These are phyloP conservation scores for Agarophyton chilense DNA, from an alignment of 23 red algal genomes.

Conservation along the genomic window DNA sequence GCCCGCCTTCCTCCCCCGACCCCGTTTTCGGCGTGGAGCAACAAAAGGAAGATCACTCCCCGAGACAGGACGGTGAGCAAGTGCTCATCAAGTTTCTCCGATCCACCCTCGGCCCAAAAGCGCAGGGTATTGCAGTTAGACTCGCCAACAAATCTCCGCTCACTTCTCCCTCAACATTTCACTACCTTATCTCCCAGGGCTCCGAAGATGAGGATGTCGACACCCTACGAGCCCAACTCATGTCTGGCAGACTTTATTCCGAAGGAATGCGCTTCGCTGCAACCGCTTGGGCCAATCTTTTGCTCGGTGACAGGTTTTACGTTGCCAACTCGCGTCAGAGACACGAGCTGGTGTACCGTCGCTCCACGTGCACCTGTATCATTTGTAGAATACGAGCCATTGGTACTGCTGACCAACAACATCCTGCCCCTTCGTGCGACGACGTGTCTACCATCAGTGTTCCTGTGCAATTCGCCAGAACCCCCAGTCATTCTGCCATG, in stretches of 20 bases:
- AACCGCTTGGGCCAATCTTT: slow-evolving; percentile 27
- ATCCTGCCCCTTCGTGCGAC: background rate
- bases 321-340: slow-evolving; percentile 2
- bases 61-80: slow-evolving; percentile 19
- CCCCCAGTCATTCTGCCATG: slow-evolving; percentile 53
- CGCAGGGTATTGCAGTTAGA: slow-evolving; percentile 26
- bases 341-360: slow-evolving; percentile 47
- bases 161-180: slow-evolving; percentile 15
- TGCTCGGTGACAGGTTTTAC: slow-evolving; percentile 48
- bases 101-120: slow-evolving; percentile 6
- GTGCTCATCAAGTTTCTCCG: slow-evolving; percentile 25
- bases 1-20: background rate
- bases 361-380: slow-evolving; percentile 47
- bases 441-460: slow-evolving; percentile 23
- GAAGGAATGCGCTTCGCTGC: slow-evolving; percentile 20
- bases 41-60: background rate
- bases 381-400: slow-evolving; percentile 29
- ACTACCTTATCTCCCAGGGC: slow-evolving; percentile 32
- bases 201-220: slow-evolving; percentile 41
- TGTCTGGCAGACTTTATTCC: background rate
- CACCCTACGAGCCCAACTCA: slow-evolving; percentile 3
- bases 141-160: slow-evolving; percentile 58
- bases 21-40: slow-evolving; percentile 1
- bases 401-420: background rate
- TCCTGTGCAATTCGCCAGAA: background rate